phyloP scores from a whole-genome alignment of 1,284 basidiomycete species.

The Tylopilus sp. region DNA sequence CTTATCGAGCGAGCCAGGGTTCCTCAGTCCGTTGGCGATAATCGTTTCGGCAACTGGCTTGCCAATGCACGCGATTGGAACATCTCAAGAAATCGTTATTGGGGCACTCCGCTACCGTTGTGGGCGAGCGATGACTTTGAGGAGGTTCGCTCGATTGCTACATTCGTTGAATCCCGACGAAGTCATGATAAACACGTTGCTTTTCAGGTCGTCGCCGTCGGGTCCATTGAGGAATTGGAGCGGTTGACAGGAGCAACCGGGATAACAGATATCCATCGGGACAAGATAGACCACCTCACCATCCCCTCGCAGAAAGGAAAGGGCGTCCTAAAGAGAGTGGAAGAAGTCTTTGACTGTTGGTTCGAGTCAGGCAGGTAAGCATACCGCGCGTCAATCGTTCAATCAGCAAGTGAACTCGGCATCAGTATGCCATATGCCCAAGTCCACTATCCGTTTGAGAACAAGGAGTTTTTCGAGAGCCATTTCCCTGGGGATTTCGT shows the following conservation, averaged over 20 bases:
- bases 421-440: conserved; percentile 98
- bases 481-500: conserved; percentile 98
- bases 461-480: conserved; percentile 80
- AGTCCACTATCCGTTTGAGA: conserved; percentile 97
- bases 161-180: background rate
- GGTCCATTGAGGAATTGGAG: conserved; percentile 89
- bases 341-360: conserved; percentile 99
- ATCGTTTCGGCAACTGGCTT: conserved; percentile 96
- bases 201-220: conserved; percentile 76
- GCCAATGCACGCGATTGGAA: conserved; percentile 99
- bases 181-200: background rate
- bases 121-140: conserved; percentile 94
- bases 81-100: conserved; percentile 97
- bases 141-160: conserved; percentile 49
- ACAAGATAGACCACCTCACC: conserved; percentile 94
- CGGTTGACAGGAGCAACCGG: conserved; percentile 80
- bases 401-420: conserved; percentile 5
- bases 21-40: conserved; percentile 85
- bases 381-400: background rate
- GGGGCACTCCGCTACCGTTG: conserved; percentile 97
- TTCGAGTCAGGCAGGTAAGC: conserved; percentile 95
- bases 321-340: conserved; percentile 82
- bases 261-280: conserved; percentile 92
- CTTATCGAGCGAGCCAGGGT: conserved; percentile 54
- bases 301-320: conserved; percentile 93